phyloP scores from a whole-genome alignment of 495 filamentous ascomycete genomes.

The Clohesyomyces aquaticus region DNA sequence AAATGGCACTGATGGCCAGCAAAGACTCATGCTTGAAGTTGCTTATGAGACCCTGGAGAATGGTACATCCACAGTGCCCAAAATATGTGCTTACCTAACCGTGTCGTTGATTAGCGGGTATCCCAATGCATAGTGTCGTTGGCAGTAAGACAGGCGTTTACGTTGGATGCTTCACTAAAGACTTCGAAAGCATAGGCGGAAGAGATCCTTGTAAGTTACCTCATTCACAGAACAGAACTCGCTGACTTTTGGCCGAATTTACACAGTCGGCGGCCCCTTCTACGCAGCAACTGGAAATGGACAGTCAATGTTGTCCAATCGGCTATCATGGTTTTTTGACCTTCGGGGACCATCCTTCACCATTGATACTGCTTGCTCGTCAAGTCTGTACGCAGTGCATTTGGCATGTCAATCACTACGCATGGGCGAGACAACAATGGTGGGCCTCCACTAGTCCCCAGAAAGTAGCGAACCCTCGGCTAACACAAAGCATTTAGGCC shows the following conservation, averaged over 20 bases:
- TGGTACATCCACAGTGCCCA: too few relatives aligned
- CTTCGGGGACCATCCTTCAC: constrained; percentile 9
- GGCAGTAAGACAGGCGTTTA: constrained; percentile 11
- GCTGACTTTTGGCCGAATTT: too few relatives aligned
- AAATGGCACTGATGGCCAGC: constrained; percentile 15
- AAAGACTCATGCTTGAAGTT: constrained; percentile 15
- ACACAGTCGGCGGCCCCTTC: constrained; percentile 35
- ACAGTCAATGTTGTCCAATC: constrained; percentile 3
- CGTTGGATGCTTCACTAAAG: constrained; percentile 9
- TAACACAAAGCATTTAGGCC: too few relatives aligned
- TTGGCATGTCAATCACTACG: constrained; percentile 6
- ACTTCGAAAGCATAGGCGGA: too few relatives aligned
- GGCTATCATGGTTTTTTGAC: constrained; percentile 18
- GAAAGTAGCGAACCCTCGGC: too few relatives aligned
- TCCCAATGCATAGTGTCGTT: constrained; percentile 4
- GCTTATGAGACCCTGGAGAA: constrained; percentile 19
- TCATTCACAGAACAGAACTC: too few relatives aligned
- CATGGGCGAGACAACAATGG: background rate
- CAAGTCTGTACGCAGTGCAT: constrained; percentile 20
- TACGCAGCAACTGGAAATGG: constrained; percentile 8
- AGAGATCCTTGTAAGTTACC: constrained; percentile 6
- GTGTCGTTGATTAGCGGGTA: too few relatives aligned
- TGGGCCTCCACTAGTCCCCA: too few relatives aligned
- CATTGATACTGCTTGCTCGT: constrained; percentile 21
- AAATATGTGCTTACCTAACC: too few relatives aligned